Base-by-base conservation (phyloP, 169 alveolate genomes). In the Theileria orientalis region DNA sequence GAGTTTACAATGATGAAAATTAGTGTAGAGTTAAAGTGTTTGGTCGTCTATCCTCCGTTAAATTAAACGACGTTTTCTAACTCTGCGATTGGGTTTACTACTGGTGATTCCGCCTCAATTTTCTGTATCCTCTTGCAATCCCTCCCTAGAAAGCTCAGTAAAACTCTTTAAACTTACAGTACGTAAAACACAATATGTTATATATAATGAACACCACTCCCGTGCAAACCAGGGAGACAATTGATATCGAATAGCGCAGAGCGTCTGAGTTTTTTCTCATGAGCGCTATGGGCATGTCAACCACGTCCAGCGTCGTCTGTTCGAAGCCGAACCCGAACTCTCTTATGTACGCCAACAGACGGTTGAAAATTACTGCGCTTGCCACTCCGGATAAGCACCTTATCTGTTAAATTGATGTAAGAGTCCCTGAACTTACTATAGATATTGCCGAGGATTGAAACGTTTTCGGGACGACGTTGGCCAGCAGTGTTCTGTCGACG, bases 401-500 rank as follows among this genome's bases (percentile, higher is more conserved):
- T 44, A 90, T 85, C 92, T 90, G 78, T 54, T 85, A 76, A 68
- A 78, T 40, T 56, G 0, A 16, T 37, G 44, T 37, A 13, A 21
- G 8, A 64, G 11, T 35, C 5, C 25, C 13, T 54, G 33, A 0
- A 33, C 92, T 75, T 59, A 84, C 94, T 33, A 91, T 74, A 0
- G 96, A 88, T 37, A 87, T 86, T 19, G 93, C 93, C 16, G 96
- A 90, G n/a, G 94, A 96, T 56, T 93, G 92, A 78, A 91, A 91
- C 70, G 92, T 90, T 32, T 96, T 95, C 63, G 90, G 80, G n/a
- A 94, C 95, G 42, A 94, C 93, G 35, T 93, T 96, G 2, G 96
- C 87, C 41, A 94, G 84, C 6, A 94, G 88, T 6, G 98, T 96
- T 60, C 97, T 69, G 62, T 91, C 94, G 40, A 94, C 94, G 5